Evolutionary conservation across 2,329 filamentous ascomycete genomes (phyloP).

Genomic region (Diaporthe velutina): DNA sequence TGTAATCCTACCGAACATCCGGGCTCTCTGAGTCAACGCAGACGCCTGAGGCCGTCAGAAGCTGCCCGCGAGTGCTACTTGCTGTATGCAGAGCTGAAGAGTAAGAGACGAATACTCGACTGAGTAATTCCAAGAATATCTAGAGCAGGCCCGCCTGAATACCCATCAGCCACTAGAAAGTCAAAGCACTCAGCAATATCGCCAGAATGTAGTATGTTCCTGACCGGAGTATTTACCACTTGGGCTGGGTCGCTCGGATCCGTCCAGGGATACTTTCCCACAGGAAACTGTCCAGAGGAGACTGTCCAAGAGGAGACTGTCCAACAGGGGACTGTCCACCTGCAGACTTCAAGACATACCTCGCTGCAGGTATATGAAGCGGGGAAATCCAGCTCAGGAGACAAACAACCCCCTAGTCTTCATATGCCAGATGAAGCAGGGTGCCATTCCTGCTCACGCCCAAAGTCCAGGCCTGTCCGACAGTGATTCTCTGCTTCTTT

Average conservation of each 20-base stretch:
- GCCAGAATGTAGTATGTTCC: neutral
- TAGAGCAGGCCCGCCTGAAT: no score
- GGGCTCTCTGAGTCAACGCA: neutral
- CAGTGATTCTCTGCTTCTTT: neutral
- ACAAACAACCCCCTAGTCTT: neutral
- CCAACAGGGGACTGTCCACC: no score
- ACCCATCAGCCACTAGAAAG: neutral
- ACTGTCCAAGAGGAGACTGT: no score
- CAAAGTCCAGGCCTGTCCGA: neutral
- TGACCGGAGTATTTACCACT: neutral
- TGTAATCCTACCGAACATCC: neutral
- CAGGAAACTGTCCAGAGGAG: no score
- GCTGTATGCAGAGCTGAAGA: neutral
- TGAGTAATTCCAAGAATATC: neutral
- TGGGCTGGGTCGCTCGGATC: neutral
- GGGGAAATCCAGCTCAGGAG: neutral
- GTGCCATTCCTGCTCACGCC: neutral
- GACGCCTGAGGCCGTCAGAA: neutral
- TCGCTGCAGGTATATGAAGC: slow-evolving; percentile 8
- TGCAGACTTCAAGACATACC: slow-evolving; percentile 22
- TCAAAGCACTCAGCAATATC: neutral
- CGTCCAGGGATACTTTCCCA: neutral
- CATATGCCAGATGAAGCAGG: neutral
- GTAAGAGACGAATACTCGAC: neutral
- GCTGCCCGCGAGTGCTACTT: neutral